Evolutionary conservation across 345 rosid genomes (phyloP).

Genomic region (Ricinus communis): DNA sequence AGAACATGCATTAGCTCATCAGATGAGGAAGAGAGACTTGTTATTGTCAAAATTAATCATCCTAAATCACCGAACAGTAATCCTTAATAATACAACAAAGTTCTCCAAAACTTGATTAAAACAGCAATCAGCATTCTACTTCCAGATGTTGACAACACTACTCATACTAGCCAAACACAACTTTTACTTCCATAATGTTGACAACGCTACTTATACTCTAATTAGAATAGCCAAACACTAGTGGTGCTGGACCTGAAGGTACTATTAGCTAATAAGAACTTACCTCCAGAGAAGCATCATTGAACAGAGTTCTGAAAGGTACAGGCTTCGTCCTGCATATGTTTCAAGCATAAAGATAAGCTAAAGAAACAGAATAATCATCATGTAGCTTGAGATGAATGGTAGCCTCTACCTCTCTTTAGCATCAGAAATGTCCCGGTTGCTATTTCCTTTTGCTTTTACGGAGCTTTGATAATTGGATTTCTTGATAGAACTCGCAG

Average conservation of each 20-base stretch:
- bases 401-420: constrained; percentile 42
- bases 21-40: neutral
- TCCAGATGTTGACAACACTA: too few species aligned
- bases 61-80: neutral
- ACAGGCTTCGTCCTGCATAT: constrained; percentile 45
- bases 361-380: neutral
- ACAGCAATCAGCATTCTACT: neutral
- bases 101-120: neutral
- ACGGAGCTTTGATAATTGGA: constrained; percentile 34
- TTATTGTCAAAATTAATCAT: neutral
- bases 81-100: neutral
- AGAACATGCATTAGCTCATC: neutral
- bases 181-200: too few species aligned
- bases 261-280: constrained; percentile 1
- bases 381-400: neutral
- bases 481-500: constrained; percentile 47
- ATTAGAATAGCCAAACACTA: neutral
- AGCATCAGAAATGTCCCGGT: constrained; percentile 21
- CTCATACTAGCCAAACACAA: neutral
- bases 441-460: constrained; percentile 41
- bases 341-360: constrained; percentile 8
- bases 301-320: constrained; percentile 46
- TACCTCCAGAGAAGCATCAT: constrained; percentile 47
- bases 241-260: neutral
- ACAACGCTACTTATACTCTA: too few species aligned